These are phyloP conservation scores for Suillus fuscotomentosus DNA, from an alignment of 768 basidiomycete species.

Conservation along the genomic window DNA sequence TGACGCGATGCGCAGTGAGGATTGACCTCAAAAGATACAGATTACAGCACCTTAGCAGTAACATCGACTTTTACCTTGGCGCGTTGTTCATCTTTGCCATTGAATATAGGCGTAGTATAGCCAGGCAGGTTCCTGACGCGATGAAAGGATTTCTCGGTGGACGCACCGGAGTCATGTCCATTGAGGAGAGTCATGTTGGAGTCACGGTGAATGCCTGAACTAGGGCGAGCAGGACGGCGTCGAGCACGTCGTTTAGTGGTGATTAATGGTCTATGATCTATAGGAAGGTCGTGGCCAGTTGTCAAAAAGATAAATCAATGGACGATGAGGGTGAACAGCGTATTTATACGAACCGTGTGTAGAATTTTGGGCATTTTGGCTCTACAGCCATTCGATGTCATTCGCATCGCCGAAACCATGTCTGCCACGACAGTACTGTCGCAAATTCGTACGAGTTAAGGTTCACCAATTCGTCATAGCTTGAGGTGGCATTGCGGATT, in stretches of 20 bases:
- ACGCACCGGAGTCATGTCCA: conserved; percentile 17
- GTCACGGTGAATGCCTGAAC: background rate
- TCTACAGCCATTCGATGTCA: background rate
- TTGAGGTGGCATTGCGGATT: background rate
- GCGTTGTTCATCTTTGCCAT: conserved; percentile 87
- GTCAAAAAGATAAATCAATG: background rate
- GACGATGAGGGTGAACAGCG: background rate
- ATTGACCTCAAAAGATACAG: background rate
- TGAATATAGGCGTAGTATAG: conserved; percentile 90
- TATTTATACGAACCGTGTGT: conserved; percentile 24
- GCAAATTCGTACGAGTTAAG: background rate
- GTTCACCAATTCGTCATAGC: background rate
- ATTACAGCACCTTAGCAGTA: conserved; percentile 55
- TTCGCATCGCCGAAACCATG: background rate
- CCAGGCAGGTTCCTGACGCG: conserved; percentile 80
- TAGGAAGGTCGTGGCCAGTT: background rate
- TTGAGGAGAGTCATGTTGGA: conserved; percentile 2
- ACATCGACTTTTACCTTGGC: conserved; percentile 76
- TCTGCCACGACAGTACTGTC: conserved; percentile 1
- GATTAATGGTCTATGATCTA: background rate
- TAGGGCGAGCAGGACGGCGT: conserved; percentile 1
- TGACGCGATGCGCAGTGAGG: background rate
- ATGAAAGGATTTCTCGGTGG: conserved; percentile 51
- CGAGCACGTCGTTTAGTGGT: conserved; percentile 3
- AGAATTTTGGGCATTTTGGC: background rate